A percentile compares a stretch with the other conserved stretches of the same genome.
These are phyloP conservation scores for Globisporangium cylindrosporum DNA, from an alignment of 352 stramenopile species.

Conservation along the genomic window DNA sequence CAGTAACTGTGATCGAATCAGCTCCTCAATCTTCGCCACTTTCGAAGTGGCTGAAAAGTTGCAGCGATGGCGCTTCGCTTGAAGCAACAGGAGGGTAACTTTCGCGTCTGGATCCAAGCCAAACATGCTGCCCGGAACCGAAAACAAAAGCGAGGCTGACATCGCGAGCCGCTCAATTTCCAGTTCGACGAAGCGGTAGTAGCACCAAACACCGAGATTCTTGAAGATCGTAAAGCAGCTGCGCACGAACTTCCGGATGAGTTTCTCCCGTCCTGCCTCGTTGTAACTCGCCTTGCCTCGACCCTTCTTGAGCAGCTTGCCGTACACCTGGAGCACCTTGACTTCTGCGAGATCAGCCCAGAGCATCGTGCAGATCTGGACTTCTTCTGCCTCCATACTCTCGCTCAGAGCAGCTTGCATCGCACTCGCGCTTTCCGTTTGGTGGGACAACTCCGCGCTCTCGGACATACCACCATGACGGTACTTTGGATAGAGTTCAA, in stretches of 20 bases:
- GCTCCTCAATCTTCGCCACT: slow-evolving; percentile 52
- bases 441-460: slow-evolving; percentile 1
- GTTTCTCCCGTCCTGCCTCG: slow-evolving; percentile 40
- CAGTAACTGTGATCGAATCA: slow-evolving; percentile 43
- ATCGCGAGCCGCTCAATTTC: slow-evolving; percentile 65
- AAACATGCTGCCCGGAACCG: slow-evolving; percentile 51
- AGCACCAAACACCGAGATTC: slow-evolving; percentile 70
- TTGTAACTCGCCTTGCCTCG: slow-evolving; percentile 38
- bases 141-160: slow-evolving; percentile 48
- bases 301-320: slow-evolving; percentile 51
- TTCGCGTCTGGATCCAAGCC: slow-evolving; percentile 55
- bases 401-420: slow-evolving; percentile 1
- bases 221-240: slow-evolving; percentile 57
- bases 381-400: slow-evolving; percentile 13
- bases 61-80: slow-evolving; percentile 35
- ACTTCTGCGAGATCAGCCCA: slow-evolving; percentile 43
- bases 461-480: slow-evolving; percentile 4
- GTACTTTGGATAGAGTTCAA: slow-evolving; percentile 53
- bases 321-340: slow-evolving; percentile 44
- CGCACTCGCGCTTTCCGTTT: background rate
- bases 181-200: slow-evolving; percentile 70
- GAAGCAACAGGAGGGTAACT: slow-evolving; percentile 42
- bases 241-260: slow-evolving; percentile 52
- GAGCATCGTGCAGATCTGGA: slow-evolving; percentile 34
- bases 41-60: slow-evolving; percentile 52